Base-by-base conservation (phyloP, 345 rosid genomes). In the Eucalyptus pumila region DNA sequence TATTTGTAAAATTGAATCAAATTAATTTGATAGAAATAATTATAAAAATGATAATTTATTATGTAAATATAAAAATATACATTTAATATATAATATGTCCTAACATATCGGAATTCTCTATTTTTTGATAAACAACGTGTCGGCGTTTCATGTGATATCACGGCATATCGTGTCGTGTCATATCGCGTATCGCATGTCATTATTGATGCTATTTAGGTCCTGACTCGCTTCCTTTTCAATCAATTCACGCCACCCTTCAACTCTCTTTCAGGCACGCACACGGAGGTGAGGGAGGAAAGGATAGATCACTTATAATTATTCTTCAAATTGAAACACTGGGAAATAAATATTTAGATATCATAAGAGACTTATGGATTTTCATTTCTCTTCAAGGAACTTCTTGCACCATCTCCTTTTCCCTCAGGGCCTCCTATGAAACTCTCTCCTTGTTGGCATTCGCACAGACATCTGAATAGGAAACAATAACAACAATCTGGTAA, bases 401-500 rank as follows among this genome's bases (percentile, higher is more conserved):
- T 19, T 72, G 45, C 81, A 23, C 44, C 45, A 21, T 72, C 23
- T 72, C 8, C 26, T 72, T 72, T 69, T 72, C 45, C 81, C 26
- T 72, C 8, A 42, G 37, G 81, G 45, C 37, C 45, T 37, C 45
- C 81, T 34, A 72, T 11, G 45, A 72, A 72, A 34, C 81, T 72
- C 45, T 37, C 81, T 37, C 44, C 81, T 10, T 19, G 81, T 72
- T 23, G 32, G 81, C 81, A 72, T 19, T 19, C 11, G 45, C 81
- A 37, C 7, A 2, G 3, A 10, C 81, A 34, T 2, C 4, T 0
- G 8, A 72, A 34, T 12, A 34, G 6, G 11, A 17, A 5, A 72
- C 81, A 72, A 6, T 5, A 3, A 42, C 27, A 37, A 17, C 81
- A 72, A 3, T 45, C 24, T 72, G 81, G 45, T 37, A 45, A 14